Evolutionary conservation across 2,329 filamentous ascomycete species (phyloP).

Genomic region (Colletotrichum tropicale): DNA sequence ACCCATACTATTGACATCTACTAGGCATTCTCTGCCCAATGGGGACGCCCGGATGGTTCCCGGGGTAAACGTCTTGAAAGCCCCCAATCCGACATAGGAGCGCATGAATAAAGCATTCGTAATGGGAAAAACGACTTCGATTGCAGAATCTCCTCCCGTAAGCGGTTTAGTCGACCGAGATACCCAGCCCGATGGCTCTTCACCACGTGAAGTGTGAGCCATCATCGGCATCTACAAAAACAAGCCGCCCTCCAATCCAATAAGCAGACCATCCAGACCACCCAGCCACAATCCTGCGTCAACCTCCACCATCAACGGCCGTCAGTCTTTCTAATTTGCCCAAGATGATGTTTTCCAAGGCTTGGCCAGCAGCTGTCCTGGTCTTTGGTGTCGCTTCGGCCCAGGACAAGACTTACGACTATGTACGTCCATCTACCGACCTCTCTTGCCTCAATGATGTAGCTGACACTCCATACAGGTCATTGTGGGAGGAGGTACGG

Average conservation of each 20-base stretch:
- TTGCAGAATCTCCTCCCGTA: background rate
- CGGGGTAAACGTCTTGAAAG: background rate
- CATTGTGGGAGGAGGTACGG: slow-evolving; percentile 1
- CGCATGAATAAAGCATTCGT: background rate
- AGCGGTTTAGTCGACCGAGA: background rate
- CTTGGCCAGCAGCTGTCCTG: background rate
- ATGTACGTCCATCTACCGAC: slow-evolving; percentile 19
- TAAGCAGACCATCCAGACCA: background rate
- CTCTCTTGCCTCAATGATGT: background rate
- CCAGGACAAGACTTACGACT: slow-evolving; percentile 23
- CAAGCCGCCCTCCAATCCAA: background rate
- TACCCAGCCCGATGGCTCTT: background rate
- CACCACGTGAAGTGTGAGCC: too few species aligned
- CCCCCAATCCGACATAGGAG: background rate
- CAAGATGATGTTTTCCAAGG: background rate
- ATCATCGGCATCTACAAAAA: background rate
- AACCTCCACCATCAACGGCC: background rate
- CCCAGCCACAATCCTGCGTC: background rate
- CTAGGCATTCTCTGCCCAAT: background rate
- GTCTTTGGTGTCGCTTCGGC: background rate
- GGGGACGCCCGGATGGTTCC: background rate
- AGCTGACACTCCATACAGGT: background rate
- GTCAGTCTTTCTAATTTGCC: background rate
- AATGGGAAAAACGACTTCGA: background rate
- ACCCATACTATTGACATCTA: background rate